Evolutionary conservation across 208 protist genomes (phyloP), one percentile per base, ranked within the genome.

Genomic region (Leishmania lainsoni): DNA sequence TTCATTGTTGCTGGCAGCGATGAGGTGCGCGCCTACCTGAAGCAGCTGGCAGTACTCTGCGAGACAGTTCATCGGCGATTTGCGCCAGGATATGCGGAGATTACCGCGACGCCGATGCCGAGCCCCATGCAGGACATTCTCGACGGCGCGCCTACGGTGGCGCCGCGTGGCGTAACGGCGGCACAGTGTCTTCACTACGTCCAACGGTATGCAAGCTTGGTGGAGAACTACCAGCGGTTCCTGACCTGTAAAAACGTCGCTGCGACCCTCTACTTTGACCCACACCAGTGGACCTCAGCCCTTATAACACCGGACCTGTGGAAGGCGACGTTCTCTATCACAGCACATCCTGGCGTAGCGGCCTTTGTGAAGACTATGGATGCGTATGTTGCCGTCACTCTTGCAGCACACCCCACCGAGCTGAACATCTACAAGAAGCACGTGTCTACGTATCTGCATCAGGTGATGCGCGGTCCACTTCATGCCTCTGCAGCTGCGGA

Each of bases 141-240:
- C 20, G 65, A 68, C 42, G 59, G 73, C 68, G 72, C 54, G 45
- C 29, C 29, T 6, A 72, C 80, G 26, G 69, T 77, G 72, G 69
- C 86, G 32, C 83, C 89, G 29, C 75, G 48, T 65, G 66, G 79
- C 69, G 66, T 89, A 10, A 92, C 86, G 3, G 90, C 92, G 0
- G 87, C 90, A 1, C 91, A 94, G 78, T 94, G 89, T 66, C 87
- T 96, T 4, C 88, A 92, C 85, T 96, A 89, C 75, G 48, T 93
- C 20, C 86, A 91, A 68, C 69, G 89, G 20, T 84, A 83, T 20
- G 68, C 61, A 5, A 73, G 42, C 10, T 72, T 90, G 35, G 83
- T 88, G 20, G 83, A 91, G 54, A 77, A 75, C 61, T 91, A 91
- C 66, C 75, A 79, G 51, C 77, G 73, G 10, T 69, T 91, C 35